Conservation (phyloP, 139 green algal genomes). For the Micromonas pusilla region DNA sequence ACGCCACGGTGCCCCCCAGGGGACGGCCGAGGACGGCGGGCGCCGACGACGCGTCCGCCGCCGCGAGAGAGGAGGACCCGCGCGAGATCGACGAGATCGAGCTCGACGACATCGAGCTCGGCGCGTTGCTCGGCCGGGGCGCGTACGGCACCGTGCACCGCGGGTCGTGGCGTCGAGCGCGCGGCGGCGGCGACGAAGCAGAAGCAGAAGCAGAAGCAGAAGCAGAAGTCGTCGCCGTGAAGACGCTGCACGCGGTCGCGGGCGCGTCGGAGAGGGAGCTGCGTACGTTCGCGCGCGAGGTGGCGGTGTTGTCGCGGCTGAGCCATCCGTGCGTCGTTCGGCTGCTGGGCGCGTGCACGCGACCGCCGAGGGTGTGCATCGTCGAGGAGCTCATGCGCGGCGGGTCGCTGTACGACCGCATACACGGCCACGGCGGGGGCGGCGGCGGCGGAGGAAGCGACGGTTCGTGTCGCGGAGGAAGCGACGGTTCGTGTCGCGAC, state of each 20-base stretch:
- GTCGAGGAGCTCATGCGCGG: constrained; percentile 34
- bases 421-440: constrained; percentile 6
- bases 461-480: background rate
- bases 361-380: constrained; percentile 25
- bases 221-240: constrained; percentile 23
- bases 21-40: background rate
- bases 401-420: constrained; percentile 9
- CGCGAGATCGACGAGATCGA: constrained; percentile 1
- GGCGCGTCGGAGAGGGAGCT: constrained; percentile 41
- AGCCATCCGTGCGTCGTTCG: constrained; percentile 25
- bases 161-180: background rate
- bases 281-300: constrained; percentile 9
- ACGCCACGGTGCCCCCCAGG: background rate
- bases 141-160: constrained; percentile 18
- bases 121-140: background rate
- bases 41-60: background rate
- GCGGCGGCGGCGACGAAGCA: too few relatives aligned
- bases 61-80: too few relatives aligned
- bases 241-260: constrained; percentile 18
- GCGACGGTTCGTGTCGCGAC: background rate
- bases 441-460: background rate
- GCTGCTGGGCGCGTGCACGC: constrained; percentile 24
- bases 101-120: background rate
- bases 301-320: constrained; percentile 16
- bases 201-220: background rate